These are phyloP conservation scores for Parachaetomium inaequale DNA, from an alignment of 495 filamentous ascomycete species.

Conservation along the genomic window DNA sequence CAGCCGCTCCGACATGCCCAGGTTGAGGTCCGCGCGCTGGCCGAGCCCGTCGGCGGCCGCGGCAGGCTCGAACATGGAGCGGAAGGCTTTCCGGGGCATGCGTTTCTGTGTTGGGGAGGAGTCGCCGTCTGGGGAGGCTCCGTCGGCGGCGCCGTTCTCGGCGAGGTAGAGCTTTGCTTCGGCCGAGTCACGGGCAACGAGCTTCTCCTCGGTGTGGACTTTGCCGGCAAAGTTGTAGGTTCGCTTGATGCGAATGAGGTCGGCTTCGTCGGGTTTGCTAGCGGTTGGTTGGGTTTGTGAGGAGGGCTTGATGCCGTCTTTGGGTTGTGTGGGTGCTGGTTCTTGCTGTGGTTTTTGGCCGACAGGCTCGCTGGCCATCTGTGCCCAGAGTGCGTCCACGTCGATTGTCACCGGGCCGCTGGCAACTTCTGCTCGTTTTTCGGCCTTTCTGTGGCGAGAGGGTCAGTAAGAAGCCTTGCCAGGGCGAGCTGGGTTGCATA, in stretches of 20 bases:
- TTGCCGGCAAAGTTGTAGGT: constrained; percentile 91
- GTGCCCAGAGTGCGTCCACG: constrained; percentile 83
- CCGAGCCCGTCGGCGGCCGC: constrained; percentile 40
- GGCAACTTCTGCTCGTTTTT: constrained; percentile 58
- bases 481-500: constrained; percentile 27
- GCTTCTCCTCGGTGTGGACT: constrained; percentile 75
- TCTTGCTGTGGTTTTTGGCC: not conserved
- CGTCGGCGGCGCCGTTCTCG: constrained; percentile 29
- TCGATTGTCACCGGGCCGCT: constrained; percentile 75
- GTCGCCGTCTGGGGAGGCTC: constrained; percentile 24
- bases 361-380: constrained; percentile 57
- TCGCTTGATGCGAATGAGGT: constrained; percentile 77
- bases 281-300: constrained; percentile 23
- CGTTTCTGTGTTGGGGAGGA: constrained; percentile 38
- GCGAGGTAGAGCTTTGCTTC: constrained; percentile 76
- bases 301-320: constrained; percentile 20
- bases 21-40: constrained; percentile 48
- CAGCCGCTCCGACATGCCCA: constrained; percentile 43
- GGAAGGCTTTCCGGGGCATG: constrained; percentile 64
- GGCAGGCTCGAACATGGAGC: constrained; percentile 79
- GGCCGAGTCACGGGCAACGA: constrained; percentile 71
- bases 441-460: constrained; percentile 52
- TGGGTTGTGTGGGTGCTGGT: constrained; percentile 10
- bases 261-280: constrained; percentile 8
- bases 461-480: constrained; percentile 15